phyloP scores from a whole-genome alignment of 768 basidiomycete genomes.

The Rhodotorula kratochvilovae region DNA sequence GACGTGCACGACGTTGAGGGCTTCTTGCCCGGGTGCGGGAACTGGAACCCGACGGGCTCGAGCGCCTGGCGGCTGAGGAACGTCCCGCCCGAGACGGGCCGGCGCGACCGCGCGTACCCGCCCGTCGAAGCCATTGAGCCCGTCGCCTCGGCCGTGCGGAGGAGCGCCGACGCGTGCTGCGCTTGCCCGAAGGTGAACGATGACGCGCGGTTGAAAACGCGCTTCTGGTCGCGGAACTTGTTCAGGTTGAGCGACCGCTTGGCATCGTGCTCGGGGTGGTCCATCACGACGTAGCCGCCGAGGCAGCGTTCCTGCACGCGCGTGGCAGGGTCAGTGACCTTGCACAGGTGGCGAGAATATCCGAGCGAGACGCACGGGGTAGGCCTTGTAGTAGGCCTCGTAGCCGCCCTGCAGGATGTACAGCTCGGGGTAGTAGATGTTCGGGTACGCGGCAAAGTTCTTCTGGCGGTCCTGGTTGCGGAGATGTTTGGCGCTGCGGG shows the following conservation, averaged over 20 bases:
- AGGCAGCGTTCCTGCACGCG: constrained; percentile 59
- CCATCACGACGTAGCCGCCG: constrained; percentile 82
- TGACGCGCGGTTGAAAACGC: constrained; percentile 36
- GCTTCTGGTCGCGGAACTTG: constrained; percentile 68
- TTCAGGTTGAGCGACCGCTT: constrained; percentile 81
- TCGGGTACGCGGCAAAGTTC: constrained; percentile 82
- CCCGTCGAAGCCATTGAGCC: not conserved
- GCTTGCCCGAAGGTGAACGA: constrained; percentile 38
- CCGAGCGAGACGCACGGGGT: constrained; percentile 48
- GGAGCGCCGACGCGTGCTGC: constrained; percentile 24
- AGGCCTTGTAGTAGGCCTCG: constrained; percentile 72
- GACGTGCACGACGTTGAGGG: not conserved
- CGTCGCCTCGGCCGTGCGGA: constrained; percentile 4
- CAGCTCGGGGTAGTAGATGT: constrained; percentile 89
- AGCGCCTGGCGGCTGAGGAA: constrained; percentile 1
- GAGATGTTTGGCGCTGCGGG: constrained; percentile 77
- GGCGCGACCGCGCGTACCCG: not conserved
- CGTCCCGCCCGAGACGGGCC: not conserved
- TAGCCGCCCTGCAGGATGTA: constrained; percentile 97
- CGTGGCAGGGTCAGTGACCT: not conserved
- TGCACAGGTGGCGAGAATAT: too few species aligned
- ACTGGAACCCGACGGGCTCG: constrained; percentile 28
- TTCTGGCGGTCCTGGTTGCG: constrained; percentile 81
- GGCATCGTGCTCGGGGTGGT: constrained; percentile 75
- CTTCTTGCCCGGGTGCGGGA: constrained; percentile 7